phyloP scores from a whole-genome alignment of 2,329 filamentous ascomycete species.

The Diaporthe capsici region DNA sequence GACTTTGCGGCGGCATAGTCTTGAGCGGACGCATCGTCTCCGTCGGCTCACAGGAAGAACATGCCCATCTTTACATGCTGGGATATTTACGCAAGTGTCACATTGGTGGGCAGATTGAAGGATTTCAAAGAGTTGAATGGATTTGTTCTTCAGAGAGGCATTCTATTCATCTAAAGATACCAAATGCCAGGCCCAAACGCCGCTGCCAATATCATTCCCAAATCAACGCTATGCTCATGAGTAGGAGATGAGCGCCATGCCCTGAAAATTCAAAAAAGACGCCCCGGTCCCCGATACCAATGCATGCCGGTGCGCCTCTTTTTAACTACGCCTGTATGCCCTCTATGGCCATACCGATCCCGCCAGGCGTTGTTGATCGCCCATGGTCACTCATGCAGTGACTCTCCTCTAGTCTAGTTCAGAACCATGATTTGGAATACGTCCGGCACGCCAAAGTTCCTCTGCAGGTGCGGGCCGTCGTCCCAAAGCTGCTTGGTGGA shows the following conservation, averaged over 20 bases:
- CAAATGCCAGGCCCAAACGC: conserved; percentile 17
- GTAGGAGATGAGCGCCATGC: conserved; percentile 30
- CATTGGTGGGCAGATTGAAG: neutral
- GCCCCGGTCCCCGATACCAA: neutral
- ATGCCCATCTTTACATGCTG: neutral
- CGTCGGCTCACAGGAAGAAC: no score
- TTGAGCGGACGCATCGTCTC: neutral
- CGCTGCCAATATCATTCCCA: neutral
- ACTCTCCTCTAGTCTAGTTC: conserved; percentile 46
- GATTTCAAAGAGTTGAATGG: conserved; percentile 18
- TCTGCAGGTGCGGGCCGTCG: conserved; percentile 48
- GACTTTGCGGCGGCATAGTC: neutral
- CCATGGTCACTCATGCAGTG: neutral
- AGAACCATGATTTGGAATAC: conserved; percentile 55
- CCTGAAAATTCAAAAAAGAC: neutral
- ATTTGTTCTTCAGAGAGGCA: conserved; percentile 41
- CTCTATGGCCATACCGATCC: neutral
- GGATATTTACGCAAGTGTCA: neutral
- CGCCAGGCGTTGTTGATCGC: neutral
- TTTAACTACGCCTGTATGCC: neutral
- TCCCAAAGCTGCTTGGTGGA: conserved; percentile 42
- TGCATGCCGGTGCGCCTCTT: conserved; percentile 1
- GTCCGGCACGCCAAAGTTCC: conserved; percentile 55
- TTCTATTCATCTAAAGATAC: conserved; percentile 22
- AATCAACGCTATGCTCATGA: conserved; percentile 34